Conservation (phyloP, 768 basidiomycete species). For the Cubamyces sp. region DNA sequence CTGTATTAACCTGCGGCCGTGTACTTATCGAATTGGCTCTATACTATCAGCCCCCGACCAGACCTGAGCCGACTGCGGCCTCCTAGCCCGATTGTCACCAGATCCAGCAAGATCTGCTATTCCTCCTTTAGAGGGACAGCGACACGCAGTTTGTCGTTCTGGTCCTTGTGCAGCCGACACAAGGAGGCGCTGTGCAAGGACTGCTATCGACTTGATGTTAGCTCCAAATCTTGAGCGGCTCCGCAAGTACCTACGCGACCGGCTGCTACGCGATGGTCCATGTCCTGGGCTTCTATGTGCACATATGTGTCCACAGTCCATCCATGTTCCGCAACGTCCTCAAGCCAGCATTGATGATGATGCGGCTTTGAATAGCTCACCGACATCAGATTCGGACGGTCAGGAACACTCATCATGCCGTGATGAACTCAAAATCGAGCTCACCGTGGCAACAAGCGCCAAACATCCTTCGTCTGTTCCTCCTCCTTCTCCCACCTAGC, state of each 20-base stretch:
- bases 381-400: neutral
- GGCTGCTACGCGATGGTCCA: slow-evolving; percentile 1
- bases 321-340: too few relatives aligned
- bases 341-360: neutral
- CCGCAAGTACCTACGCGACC: neutral
- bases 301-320: slow-evolving; percentile 14
- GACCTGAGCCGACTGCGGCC: too few relatives aligned
- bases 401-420: slow-evolving; percentile 2
- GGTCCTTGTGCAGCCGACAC: too few relatives aligned
- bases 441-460: slow-evolving; percentile 21
- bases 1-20: too few relatives aligned
- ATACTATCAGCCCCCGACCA: too few relatives aligned
- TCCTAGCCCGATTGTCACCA: too few relatives aligned
- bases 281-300: slow-evolving; percentile 1
- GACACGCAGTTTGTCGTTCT: too few relatives aligned
- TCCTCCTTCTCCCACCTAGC: neutral
- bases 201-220: neutral
- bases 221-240: neutral
- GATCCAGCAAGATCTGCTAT: too few relatives aligned
- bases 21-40: too few relatives aligned
- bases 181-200: neutral
- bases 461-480: slow-evolving; percentile 7
- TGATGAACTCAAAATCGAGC: slow-evolving; percentile 14
- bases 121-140: too few relatives aligned
- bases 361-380: neutral